Evolutionary conservation across 495 filamentous ascomycete species (phyloP).

Genomic region (Penicillium ucsense): DNA sequence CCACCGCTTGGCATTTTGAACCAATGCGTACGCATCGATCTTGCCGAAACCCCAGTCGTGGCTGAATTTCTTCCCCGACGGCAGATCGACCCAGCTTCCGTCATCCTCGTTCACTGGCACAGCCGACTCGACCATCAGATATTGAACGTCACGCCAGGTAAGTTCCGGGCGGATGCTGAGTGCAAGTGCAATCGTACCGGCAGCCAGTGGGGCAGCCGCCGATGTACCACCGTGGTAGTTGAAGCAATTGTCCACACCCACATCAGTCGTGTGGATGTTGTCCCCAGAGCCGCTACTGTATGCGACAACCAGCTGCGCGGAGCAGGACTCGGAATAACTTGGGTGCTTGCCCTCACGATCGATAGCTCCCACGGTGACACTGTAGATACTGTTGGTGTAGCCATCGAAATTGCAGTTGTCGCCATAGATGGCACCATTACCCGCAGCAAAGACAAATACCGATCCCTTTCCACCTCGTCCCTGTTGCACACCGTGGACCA

Average conservation of each 20-base stretch:
- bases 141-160: conserved; percentile 91
- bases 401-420: conserved; percentile 99
- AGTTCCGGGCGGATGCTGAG: conserved; percentile 78
- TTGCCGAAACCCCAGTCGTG: conserved; percentile 95
- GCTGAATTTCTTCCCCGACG: conserved; percentile 76
- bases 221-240: conserved; percentile 85
- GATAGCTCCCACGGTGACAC: conserved; percentile 90
- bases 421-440: conserved; percentile 76
- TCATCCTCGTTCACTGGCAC: conserved; percentile 69
- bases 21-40: conserved; percentile 75
- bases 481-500: conserved; percentile 85
- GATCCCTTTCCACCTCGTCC: conserved; percentile 78
- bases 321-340: conserved; percentile 92
- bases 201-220: conserved; percentile 85
- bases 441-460: conserved; percentile 93
- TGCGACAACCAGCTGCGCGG: conserved; percentile 87
- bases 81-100: conserved; percentile 69
- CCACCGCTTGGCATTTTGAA: conserved; percentile 79
- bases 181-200: conserved; percentile 87
- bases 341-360: conserved; percentile 78
- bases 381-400: conserved; percentile 99
- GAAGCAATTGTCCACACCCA: conserved; percentile 73
- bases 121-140: conserved; percentile 75
- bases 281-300: conserved; percentile 88
- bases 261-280: conserved; percentile 92